Base-by-base conservation (phyloP, 805 yeast species). In the Ogataea paraovalis region DNA sequence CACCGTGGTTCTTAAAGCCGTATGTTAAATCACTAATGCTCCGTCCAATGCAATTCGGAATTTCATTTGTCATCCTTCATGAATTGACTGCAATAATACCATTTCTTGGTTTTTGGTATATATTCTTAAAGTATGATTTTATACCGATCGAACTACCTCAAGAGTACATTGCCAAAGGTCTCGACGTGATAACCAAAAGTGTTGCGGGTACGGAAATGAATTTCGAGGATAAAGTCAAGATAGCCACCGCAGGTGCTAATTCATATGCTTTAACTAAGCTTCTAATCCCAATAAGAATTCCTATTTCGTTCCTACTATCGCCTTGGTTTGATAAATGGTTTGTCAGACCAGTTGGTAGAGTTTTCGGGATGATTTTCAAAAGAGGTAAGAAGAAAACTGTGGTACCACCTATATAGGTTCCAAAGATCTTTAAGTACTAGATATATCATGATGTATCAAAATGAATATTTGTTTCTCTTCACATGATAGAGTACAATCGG, bases 71-170 rank as follows among this genome's bases (percentile, higher is more conserved):
- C 6, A 67, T 78, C 12, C 65, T 79, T 14, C 84, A 79, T 52
- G 83, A 79, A 54, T 58, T 75, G 42, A 69, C 81, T 0, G 82
- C 82, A 1, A 68, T 79, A 3, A 69, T 75, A 18, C 84, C 84
- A 6, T 70, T 79, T 43, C 54, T 78, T 3, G 72, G 74, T 0
- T 52, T 78, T 4, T 79, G 84, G 83, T 76, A 70, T 48, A 49
- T 68, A 4, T 68, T 76, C 51, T 76, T 77, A 55, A 68, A 76
- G 45, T 66, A 65, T 27, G 66, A 69, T 41, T 58, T 67, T 48
- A 54, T 71, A 8, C 79, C 82, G 1, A 46, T 74, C 27, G 76
- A 74, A 41, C 57, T 78, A 18, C 80, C 83, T 0, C 62, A 70
- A n/a, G 76, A 78, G 66, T 72, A 75, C 4, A 58, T 77, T 13